These are phyloP conservation scores for Vaccinium myrtillus DNA, from an alignment of 148 eudicot species.

Conservation along the genomic window DNA sequence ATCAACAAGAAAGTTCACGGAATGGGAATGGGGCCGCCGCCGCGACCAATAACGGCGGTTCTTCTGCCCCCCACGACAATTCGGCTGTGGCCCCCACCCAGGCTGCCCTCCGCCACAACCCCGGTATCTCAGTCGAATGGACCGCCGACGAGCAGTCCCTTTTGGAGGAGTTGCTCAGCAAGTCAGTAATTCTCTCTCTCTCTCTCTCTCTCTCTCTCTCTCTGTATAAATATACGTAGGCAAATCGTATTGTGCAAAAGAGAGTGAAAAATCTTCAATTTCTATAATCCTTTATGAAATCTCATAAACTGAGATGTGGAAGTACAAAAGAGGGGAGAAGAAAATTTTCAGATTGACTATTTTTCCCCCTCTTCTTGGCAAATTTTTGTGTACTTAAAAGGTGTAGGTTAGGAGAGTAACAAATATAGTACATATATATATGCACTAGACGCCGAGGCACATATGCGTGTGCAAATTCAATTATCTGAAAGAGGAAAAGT, in stretches of 20 bases:
- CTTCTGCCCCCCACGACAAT: slow-evolving; percentile 48
- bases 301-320: neutral
- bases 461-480: no score
- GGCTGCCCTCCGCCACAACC: slow-evolving; percentile 64
- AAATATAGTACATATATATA: no score
- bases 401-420: neutral
- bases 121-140: slow-evolving; percentile 76
- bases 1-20: slow-evolving; percentile 26
- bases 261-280: no score
- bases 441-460: no score
- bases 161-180: slow-evolving; percentile 65
- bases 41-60: slow-evolving; percentile 20
- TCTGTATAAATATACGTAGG: neutral
- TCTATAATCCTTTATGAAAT: no score
- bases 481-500: no score
- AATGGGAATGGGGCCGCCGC: slow-evolving; percentile 27
- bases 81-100: slow-evolving; percentile 42
- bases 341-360: no score
- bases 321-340: neutral
- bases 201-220: neutral
- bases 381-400: neutral
- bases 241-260: no score
- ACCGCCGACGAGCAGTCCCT: slow-evolving; percentile 67
- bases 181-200: slow-evolving; percentile 49
- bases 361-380: neutral